phyloP scores from a whole-genome alignment of 1,284 basidiomycete species.

The Ganoderma sinense region DNA sequence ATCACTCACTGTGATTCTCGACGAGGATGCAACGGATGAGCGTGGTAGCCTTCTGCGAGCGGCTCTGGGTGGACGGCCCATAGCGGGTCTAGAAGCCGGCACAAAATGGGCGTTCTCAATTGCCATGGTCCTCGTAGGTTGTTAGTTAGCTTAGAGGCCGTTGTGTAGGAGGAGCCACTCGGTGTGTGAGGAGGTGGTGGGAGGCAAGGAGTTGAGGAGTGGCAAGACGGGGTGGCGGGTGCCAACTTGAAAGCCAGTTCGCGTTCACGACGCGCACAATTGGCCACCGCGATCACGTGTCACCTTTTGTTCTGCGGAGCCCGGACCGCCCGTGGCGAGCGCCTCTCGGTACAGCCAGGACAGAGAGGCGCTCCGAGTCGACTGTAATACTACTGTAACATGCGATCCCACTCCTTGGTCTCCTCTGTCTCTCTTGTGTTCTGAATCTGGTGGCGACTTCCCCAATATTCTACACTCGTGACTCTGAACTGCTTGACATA shows the following conservation, averaged over 20 bases:
- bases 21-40: background rate
- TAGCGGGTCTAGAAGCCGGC: background rate
- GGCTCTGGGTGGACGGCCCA: background rate
- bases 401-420: background rate
- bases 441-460: background rate
- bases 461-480: background rate
- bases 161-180: background rate
- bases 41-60: background rate
- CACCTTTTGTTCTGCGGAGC: background rate
- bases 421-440: background rate
- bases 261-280: background rate
- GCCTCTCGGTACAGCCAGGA: too few relatives aligned
- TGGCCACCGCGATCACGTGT: slow-evolving; percentile 5
- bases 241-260: background rate
- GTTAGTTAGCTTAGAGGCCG: background rate
- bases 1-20: background rate
- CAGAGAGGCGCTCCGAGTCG: background rate
- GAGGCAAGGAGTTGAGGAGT: background rate
- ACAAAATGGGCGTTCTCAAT: slow-evolving; percentile 18
- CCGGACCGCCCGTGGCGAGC: background rate
- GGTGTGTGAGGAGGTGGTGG: background rate
- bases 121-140: background rate
- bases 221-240: background rate
- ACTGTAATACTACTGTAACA: background rate
- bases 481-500: background rate